Evolutionary conservation across 2,329 filamentous ascomycete genomes (phyloP), one percentile per base, ranked within the genome.

Genomic region (Didymellaceae sp.): DNA sequence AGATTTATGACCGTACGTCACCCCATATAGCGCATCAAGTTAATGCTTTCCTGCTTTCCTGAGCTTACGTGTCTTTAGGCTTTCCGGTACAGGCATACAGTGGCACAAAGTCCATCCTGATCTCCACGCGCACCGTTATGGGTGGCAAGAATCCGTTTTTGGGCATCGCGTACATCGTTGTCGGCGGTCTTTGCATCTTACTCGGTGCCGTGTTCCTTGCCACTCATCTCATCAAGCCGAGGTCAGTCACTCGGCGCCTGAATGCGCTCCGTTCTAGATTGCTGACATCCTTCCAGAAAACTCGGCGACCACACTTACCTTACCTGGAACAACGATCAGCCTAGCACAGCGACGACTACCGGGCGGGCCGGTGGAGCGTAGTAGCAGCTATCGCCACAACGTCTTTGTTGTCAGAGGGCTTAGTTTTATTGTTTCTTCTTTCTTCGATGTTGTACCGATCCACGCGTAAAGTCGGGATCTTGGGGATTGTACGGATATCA

Each of bases 271-370:
- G 37, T 11, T 31, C 26, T 33, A 17, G 24, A 37, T 48, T 40
- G 55, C 57, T 68, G 26, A 65, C 44, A 45, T 38, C 18, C 17
- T 37, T 58, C 41, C 61, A 93, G 94, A 68, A 99, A 97, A 88
- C 84, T 99, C 32, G 94, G 94, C 55, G 94, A 99, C 73, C 94
- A 97, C 75, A 97, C 91, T 7, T 97, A 99, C 73, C 82, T 99
- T 39, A 94, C 90, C 18, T 99, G 94, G 94, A 97, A 97, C 73
- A 88, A 86, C 55, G 86, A 89, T 35, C 78, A 83, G 53, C 79
- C 82, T 6, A 80, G 77, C 52, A 80, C 82, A 35, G 82, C 81
- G 52, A 82, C 80, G 30, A 74, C 78, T 38, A 79, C 75, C 54
- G 78, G 77, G 11, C 67, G 77, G 56, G 67, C 67, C 7, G 69